Base-by-base conservation (phyloP, 2,329 filamentous ascomycete genomes). In the Trichoderma sp. region DNA sequence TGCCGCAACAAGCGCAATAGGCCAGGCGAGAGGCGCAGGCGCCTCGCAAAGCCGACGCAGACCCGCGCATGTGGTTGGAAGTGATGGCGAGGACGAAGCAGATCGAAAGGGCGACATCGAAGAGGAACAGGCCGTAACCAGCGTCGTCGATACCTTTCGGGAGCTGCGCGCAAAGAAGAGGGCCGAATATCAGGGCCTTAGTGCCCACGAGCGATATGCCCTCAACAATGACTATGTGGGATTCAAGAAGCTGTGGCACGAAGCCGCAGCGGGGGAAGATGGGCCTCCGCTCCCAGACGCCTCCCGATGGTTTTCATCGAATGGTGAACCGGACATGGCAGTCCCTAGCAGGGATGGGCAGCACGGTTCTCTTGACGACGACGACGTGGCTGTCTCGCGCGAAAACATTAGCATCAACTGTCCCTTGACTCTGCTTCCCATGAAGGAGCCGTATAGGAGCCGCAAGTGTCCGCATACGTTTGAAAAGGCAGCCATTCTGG, bases 401-500 rank as follows among this genome's bases (percentile, higher is more conserved):
- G 86, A 88, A 67, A 84, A 82, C 5, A 81, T 88, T 60, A 89
- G 85, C 74, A 84, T 89, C 39, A 88, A 85, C 70, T 93, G 90
- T 71, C 89, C 90, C 0, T 74, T 93, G 21, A 90, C 89, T 0
- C 78, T 92, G 68, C 79, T 80, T 59, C 79, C 83, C 51, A 88
- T 92, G 78, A 78, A 80, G 48, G 83, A 91, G 60, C 90, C 90
- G 0, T 87, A 85, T 71, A 90, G 85, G 63, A 90, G 85, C 70
- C 78, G 73, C 15, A 84, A 85, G 68, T 93, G 90, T 78, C 87
- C 85, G 63, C 90, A 93, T 74, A 88, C 84, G 0, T 93, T 91
- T 72, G 89, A 93, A 72, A 88, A 85, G 74, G 72, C 74, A 1
- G 85, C 86, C 0, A 88, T 93, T 45, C 65, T 85, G 26, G 82